These are phyloP conservation scores for Calonectria crousiana DNA, from an alignment of 2,329 filamentous ascomycete species.

Conservation along the genomic window DNA sequence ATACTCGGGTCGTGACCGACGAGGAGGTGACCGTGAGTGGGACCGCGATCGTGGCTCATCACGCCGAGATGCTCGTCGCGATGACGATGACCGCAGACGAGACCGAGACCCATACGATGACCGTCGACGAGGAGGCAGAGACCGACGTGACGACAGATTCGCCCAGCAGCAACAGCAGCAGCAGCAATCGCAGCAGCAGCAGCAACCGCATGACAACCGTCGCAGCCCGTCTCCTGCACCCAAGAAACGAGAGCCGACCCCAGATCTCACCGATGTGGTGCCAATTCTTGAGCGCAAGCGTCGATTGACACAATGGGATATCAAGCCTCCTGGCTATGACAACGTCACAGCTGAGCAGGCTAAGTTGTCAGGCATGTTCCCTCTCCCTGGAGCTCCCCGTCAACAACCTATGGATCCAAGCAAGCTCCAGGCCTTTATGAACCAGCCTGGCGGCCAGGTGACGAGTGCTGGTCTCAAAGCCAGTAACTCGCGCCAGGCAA, in stretches of 20 bases:
- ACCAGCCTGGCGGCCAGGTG: conserved; percentile 80
- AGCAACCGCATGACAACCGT: conserved; percentile 62
- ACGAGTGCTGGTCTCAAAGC: conserved; percentile 88
- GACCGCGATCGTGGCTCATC: conserved; percentile 75
- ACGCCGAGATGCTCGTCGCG: conserved; percentile 73
- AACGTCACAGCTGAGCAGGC: conserved; percentile 98
- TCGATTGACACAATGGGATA: conserved; percentile 98
- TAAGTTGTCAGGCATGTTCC: conserved; percentile 99
- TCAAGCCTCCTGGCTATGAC: conserved; percentile 98
- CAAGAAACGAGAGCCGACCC: conserved; percentile 95
- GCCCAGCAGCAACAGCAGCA: conserved; percentile 32
- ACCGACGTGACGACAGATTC: conserved; percentile 55
- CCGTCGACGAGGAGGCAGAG: conserved; percentile 64
- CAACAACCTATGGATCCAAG: conserved; percentile 96
- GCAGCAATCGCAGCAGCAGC: neutral
- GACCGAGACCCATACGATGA: conserved; percentile 69
- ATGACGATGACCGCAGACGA: conserved; percentile 72
- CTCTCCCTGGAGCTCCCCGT: conserved; percentile 92
- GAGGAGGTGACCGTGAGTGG: conserved; percentile 82
- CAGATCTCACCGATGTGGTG: conserved; percentile 89
- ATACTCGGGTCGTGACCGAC: conserved; percentile 78
- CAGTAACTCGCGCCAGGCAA: conserved; percentile 92
- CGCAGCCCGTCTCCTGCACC: conserved; percentile 84
- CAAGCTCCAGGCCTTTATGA: conserved; percentile 95
- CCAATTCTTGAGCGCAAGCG: conserved; percentile 88